Conservation (phyloP, 2,329 filamentous ascomycete species). For the Ophiobolus disseminans region DNA sequence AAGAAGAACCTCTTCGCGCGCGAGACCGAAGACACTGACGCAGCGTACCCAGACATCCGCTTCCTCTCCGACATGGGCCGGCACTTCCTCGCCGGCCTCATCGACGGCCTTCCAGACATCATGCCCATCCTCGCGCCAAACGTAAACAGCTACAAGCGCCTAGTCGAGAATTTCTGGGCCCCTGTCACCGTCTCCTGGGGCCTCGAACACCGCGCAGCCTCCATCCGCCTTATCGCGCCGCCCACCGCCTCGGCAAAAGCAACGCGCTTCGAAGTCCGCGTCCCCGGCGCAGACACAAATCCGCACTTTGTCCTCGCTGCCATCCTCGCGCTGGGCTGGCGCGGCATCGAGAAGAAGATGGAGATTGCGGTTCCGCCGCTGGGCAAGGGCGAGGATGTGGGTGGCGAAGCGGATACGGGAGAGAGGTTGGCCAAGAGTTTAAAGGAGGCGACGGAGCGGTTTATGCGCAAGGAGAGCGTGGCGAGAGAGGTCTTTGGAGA, state of each 20-base stretch:
- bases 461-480: conserved; percentile 79
- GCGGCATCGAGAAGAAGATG: conserved; percentile 91
- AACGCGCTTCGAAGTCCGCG: conserved; percentile 90
- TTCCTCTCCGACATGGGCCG: conserved; percentile 86
- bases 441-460: conserved; percentile 81
- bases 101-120: conserved; percentile 88
- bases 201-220: conserved; percentile 90
- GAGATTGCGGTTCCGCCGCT: conserved; percentile 82
- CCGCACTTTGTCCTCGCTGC: conserved; percentile 86
- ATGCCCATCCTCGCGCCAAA: conserved; percentile 96
- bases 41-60: conserved; percentile 66
- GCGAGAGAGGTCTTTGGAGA: conserved; percentile 95
- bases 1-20: conserved; percentile 86
- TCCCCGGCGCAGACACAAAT: conserved; percentile 93
- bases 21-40: conserved; percentile 71
- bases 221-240: conserved; percentile 86
- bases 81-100: conserved; percentile 89
- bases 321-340: conserved; percentile 86
- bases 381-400: conserved; percentile 83
- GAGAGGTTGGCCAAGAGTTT: conserved; percentile 82
- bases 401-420: conserved; percentile 73
- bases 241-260: conserved; percentile 84
- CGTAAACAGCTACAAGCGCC: conserved; percentile 95
- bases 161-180: conserved; percentile 99
- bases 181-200: conserved; percentile 98